Evolutionary conservation across 495 filamentous ascomycete species (phyloP).

Genomic region (Neurospora sp.): DNA sequence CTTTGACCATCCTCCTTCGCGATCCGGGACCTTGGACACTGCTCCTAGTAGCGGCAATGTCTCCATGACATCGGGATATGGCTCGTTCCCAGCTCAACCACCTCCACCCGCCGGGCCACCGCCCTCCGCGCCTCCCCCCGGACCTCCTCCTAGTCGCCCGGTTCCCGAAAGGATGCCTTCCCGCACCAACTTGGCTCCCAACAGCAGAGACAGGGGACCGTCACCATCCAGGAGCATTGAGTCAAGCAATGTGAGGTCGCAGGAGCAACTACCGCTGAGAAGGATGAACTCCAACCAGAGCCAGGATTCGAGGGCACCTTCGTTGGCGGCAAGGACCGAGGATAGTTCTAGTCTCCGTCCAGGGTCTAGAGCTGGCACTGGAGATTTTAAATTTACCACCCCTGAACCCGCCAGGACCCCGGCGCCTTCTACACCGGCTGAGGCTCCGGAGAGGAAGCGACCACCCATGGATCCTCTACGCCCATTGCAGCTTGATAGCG

Average conservation of each 20-base stretch:
- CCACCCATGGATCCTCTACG: conserved; percentile 44
- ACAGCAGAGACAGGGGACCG: conserved; percentile 17
- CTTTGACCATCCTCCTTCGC: conserved; percentile 19
- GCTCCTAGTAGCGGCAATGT: conserved; percentile 16
- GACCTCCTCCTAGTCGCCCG: neutral
- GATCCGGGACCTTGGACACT: conserved; percentile 22
- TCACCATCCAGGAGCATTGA: conserved; percentile 39
- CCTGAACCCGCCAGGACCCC: conserved; percentile 13
- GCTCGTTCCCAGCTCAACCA: neutral
- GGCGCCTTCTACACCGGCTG: conserved; percentile 22
- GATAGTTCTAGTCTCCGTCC: conserved; percentile 39
- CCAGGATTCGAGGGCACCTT: conserved; percentile 44
- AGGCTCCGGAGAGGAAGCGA: conserved; percentile 41
- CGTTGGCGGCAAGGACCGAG: conserved; percentile 34
- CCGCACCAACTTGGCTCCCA: conserved; percentile 24
- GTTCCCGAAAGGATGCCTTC: conserved; percentile 15
- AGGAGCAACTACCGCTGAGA: conserved; percentile 33
- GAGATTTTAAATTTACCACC: conserved; percentile 25
- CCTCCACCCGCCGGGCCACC: conserved; percentile 7
- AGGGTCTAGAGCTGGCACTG: conserved; percentile 34
- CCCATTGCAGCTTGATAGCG: conserved; percentile 29
- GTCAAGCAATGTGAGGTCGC: conserved; percentile 25
- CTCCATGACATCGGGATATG: conserved; percentile 21
- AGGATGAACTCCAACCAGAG: conserved; percentile 43
- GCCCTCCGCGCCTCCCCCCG: neutral